Conservation (phyloP, 305 asterid species). For the Fraxinus sp. region DNA sequence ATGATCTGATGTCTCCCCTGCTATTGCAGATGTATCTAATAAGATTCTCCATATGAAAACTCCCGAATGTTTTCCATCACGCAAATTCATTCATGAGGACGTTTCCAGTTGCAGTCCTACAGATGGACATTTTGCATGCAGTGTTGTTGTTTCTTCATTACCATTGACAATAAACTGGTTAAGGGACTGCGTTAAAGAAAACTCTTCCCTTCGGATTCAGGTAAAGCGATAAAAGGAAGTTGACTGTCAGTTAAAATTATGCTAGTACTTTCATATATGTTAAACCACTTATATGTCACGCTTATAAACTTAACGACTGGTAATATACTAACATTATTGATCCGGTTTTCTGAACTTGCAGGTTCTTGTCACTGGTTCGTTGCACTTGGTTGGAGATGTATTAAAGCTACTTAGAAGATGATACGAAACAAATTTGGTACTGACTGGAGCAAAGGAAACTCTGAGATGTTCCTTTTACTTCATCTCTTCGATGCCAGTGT, state of each 20-base stretch:
- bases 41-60: slow-evolving; percentile 39
- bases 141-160: slow-evolving; percentile 71
- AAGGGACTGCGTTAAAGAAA: slow-evolving; percentile 57
- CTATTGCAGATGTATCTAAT: slow-evolving; percentile 47
- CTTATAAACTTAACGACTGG: no score
- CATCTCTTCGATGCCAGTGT: background rate
- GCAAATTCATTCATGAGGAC: slow-evolving; percentile 42
- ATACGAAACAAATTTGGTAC: background rate
- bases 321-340: background rate
- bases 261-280: no score
- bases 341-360: slow-evolving; percentile 19
- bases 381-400: slow-evolving; percentile 91
- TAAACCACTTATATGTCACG: no score
- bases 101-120: slow-evolving; percentile 40
- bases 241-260: background rate
- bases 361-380: slow-evolving; percentile 92
- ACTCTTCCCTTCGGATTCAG: slow-evolving; percentile 68
- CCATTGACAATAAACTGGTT: slow-evolving; percentile 81
- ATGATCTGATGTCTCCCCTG: background rate
- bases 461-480: background rate
- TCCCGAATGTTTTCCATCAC: slow-evolving; percentile 41
- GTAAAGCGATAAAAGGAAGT: slow-evolving; percentile 27
- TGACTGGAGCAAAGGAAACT: background rate
- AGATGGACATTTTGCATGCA: slow-evolving; percentile 53
- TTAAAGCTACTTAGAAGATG: slow-evolving; percentile 65